phyloP scores from a whole-genome alignment of 2,329 filamentous ascomycete genomes.

The Alternaria hordeiaustralica region DNA sequence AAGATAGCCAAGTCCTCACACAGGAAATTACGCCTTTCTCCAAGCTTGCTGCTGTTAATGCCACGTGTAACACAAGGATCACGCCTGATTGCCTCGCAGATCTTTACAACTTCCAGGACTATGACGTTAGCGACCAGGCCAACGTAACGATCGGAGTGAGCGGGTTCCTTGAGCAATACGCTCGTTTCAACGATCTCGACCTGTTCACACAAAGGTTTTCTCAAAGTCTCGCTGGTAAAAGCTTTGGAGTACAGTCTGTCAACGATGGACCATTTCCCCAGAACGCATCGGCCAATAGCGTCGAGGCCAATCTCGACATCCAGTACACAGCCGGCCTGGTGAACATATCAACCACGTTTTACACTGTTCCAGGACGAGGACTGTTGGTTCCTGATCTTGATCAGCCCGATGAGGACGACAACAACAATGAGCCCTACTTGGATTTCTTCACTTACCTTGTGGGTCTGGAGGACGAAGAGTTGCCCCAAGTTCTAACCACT shows the following conservation, averaged over 20 bases:
- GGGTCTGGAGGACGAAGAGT: conserved; percentile 39
- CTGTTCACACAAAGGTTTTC: conserved; percentile 51
- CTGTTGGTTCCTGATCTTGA: conserved; percentile 57
- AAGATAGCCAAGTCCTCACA: conserved; percentile 47
- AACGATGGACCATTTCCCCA: conserved; percentile 49
- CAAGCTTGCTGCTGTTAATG: conserved; percentile 34
- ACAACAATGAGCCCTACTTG: conserved; percentile 58
- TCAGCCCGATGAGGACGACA: conserved; percentile 50
- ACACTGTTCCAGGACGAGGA: conserved; percentile 56
- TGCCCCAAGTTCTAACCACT: conserved; percentile 48
- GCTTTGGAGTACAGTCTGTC: conserved; percentile 53
- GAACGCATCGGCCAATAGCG: conserved; percentile 48
- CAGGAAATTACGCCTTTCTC: conserved; percentile 31
- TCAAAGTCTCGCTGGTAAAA: conserved; percentile 50
- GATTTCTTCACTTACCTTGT: conserved; percentile 48
- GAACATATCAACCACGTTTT: conserved; percentile 53
- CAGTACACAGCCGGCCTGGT: conserved; percentile 57
- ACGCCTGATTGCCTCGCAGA: conserved; percentile 57
- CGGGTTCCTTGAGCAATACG: conserved; percentile 58
- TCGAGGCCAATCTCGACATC: conserved; percentile 59
- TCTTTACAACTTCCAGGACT: conserved; percentile 53
- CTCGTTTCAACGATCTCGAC: conserved; percentile 55
- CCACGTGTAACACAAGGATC: conserved; percentile 52
- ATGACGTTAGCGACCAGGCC: conserved; percentile 48
- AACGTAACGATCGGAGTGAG: conserved; percentile 52